phyloP scores from a whole-genome alignment of 768 basidiomycete species.

The Leucocoprinus sp. region DNA sequence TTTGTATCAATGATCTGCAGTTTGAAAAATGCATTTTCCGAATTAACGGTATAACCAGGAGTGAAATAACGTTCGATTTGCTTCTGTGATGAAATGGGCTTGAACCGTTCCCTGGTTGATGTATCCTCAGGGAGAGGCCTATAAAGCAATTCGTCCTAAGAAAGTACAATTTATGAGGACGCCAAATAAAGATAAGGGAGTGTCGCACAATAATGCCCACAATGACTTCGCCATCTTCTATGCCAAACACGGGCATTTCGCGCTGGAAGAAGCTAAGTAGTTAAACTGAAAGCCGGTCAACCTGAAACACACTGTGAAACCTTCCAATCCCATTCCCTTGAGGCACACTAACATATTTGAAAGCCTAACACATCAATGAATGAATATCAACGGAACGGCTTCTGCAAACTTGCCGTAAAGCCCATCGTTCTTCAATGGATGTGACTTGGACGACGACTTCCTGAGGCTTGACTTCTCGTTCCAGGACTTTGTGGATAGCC shows the following conservation, averaged over 20 bases:
- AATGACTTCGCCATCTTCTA: constrained; percentile 56
- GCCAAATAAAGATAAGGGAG: neutral
- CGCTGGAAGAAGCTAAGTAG: constrained; percentile 36
- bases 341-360: constrained; percentile 65
- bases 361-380: constrained; percentile 35
- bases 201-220: constrained; percentile 64
- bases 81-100: neutral
- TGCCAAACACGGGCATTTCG: constrained; percentile 79
- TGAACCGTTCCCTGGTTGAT: neutral
- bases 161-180: neutral
- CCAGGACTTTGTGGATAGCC: constrained; percentile 72
- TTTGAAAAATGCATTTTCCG: constrained; percentile 13
- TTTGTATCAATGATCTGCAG: constrained; percentile 62
- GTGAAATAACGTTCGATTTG: constrained; percentile 1
- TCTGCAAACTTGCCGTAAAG: constrained; percentile 46
- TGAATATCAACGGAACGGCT: neutral
- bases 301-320: constrained; percentile 37
- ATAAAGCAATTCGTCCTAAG: constrained; percentile 45
- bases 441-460: constrained; percentile 42
- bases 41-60: neutral
- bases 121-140: neutral
- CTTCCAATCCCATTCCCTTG: constrained; percentile 37
- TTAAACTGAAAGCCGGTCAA: neutral
- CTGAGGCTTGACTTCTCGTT: constrained; percentile 59
- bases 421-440: constrained; percentile 72